Percentiles rank a stretch among this genome's conserved stretches.
Evolutionary conservation across 1,284 basidiomycete species (phyloP).

Genomic region (Takashimella tepidaria): DNA sequence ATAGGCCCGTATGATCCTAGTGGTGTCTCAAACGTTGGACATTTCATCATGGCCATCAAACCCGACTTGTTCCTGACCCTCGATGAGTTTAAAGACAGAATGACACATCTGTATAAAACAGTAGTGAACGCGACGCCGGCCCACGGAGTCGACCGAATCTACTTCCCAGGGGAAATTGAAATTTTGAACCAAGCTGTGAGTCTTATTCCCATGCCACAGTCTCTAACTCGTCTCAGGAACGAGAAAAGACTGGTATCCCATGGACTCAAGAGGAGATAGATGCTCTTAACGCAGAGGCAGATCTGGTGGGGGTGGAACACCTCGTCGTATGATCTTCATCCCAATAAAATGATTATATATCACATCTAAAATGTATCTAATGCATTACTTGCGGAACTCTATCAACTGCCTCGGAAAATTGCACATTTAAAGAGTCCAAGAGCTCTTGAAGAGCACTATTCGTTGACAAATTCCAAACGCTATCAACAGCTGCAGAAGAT

Average conservation of each 20-base stretch:
- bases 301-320: not conserved
- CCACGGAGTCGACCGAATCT: conserved; percentile 7
- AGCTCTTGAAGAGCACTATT: not conserved
- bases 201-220: not conserved
- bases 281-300: conserved; percentile 2
- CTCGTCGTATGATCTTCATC: not conserved
- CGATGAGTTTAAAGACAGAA: conserved; percentile 5
- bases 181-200: not conserved
- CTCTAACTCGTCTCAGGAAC: not conserved
- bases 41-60: conserved; percentile 10
- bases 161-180: conserved; percentile 9
- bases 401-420: not conserved
- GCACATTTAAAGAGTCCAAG: not conserved
- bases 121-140: conserved; percentile 2
- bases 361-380: too few species aligned
- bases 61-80: conserved; percentile 8
- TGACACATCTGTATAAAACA: conserved; percentile 4
- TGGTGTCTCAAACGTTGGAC: conserved; percentile 2
- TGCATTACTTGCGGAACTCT: too few species aligned
- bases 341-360: not conserved
- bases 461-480: not conserved
- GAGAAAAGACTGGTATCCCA: not conserved
- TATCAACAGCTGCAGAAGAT: not conserved
- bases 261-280: conserved; percentile 2
- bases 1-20: conserved; percentile 7